Evolutionary conservation across 1,284 basidiomycete genomes (phyloP).

Genomic region (Veloboletus limbatus): DNA sequence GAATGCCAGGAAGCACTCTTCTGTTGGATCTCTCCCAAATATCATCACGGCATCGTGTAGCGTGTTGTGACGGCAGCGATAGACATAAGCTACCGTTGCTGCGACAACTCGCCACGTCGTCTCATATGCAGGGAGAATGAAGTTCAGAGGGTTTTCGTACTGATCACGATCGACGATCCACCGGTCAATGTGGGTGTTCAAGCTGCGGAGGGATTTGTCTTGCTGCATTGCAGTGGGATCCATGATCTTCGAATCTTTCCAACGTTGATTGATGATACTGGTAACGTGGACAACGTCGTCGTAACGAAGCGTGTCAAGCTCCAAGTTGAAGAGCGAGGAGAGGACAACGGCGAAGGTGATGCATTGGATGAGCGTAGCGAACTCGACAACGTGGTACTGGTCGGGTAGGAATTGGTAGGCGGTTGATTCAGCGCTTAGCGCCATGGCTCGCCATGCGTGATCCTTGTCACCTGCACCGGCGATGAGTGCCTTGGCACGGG

Average conservation of each 20-base stretch:
- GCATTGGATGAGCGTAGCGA: constrained; percentile 41
- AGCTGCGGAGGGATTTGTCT: constrained; percentile 21
- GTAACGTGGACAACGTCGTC: constrained; percentile 39
- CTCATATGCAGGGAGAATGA: constrained; percentile 57
- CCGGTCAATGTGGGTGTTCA: constrained; percentile 32
- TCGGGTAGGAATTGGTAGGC: constrained; percentile 12
- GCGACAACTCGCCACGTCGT: constrained; percentile 62
- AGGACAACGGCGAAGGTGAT: constrained; percentile 45
- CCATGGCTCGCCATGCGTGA: constrained; percentile 16
- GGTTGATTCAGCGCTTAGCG: constrained; percentile 32
- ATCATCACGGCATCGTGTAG: constrained; percentile 28
- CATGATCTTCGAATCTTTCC: constrained; percentile 36
- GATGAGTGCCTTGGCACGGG: constrained; percentile 23
- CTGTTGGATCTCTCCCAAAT: constrained; percentile 37
- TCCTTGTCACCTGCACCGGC: constrained; percentile 1
- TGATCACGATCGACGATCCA: constrained; percentile 37
- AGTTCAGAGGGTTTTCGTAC: constrained; percentile 47
- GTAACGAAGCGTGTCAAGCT: constrained; percentile 31
- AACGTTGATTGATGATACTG: constrained; percentile 40
- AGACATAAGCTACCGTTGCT: constrained; percentile 35
- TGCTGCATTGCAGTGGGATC: constrained; percentile 5
- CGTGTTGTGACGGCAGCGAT: constrained; percentile 24
- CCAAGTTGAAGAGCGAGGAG: constrained; percentile 38
- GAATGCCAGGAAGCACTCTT: constrained; percentile 31
- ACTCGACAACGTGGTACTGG: constrained; percentile 19